Conservation (phyloP, 2,329 filamentous ascomycete genomes). For the Trichoderma breve region DNA sequence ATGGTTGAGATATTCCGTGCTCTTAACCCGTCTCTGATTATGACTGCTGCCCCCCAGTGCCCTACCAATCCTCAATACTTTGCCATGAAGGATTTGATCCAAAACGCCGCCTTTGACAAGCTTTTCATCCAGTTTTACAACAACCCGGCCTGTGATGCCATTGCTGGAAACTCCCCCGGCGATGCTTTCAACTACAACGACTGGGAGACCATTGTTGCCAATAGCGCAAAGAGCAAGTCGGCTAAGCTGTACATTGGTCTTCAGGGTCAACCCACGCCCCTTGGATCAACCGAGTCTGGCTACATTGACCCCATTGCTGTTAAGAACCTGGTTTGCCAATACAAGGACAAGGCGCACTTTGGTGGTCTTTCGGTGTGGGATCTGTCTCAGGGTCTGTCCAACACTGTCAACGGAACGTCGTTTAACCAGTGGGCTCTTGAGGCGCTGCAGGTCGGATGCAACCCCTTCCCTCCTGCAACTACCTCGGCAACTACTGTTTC, state of each 20-base stretch:
- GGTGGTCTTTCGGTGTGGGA: slow-evolving; percentile 50
- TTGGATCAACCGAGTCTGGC: slow-evolving; percentile 29
- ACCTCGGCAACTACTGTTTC: slow-evolving; percentile 21
- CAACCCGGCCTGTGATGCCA: slow-evolving; percentile 40
- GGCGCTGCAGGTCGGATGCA: slow-evolving; percentile 39
- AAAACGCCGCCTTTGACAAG: slow-evolving; percentile 41
- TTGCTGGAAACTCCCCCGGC: slow-evolving; percentile 31
- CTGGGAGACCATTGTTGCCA: slow-evolving; percentile 39
- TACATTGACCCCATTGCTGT: slow-evolving; percentile 38
- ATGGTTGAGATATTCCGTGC: slow-evolving; percentile 39
- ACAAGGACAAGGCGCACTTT: slow-evolving; percentile 39
- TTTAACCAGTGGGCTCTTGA: slow-evolving; percentile 40
- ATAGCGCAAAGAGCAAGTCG: slow-evolving; percentile 36
- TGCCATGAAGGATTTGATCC: slow-evolving; percentile 39
- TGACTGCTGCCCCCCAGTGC: slow-evolving; percentile 49
- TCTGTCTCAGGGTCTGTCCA: slow-evolving; percentile 35
- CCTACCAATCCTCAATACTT: slow-evolving; percentile 30
- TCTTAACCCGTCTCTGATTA: slow-evolving; percentile 33
- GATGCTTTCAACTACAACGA: slow-evolving; percentile 43
- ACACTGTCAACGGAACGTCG: slow-evolving; percentile 34
- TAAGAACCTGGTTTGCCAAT: slow-evolving; percentile 40
- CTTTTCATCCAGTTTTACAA: slow-evolving; percentile 52
- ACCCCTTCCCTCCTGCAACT: slow-evolving; percentile 28
- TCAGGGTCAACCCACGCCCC: slow-evolving; percentile 29
- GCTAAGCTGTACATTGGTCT: slow-evolving; percentile 49